A percentile compares a stretch with the other conserved stretches of the same genome.
Conservation (phyloP, 129 eudicot species). For the Heracleum sosnowskyi region DNA sequence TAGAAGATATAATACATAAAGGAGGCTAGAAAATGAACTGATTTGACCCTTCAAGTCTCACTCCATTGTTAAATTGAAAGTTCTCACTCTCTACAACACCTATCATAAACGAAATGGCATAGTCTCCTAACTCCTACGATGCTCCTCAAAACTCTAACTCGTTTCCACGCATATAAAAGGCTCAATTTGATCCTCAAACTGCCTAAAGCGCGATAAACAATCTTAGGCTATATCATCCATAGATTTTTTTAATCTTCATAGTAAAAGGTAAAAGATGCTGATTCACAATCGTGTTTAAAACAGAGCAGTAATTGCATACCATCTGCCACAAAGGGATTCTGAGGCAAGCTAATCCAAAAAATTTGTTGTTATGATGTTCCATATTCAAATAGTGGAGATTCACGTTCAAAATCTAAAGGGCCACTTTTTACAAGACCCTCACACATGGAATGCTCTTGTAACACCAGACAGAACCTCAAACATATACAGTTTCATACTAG, state of each 20-base stretch:
- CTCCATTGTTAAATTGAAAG: background rate
- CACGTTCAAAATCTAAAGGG: too few species aligned
- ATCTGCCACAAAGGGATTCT: background rate
- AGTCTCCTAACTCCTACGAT: background rate
- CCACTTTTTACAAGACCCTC: background rate
- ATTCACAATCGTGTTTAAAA: background rate
- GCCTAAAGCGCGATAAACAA: background rate
- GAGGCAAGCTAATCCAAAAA: background rate
- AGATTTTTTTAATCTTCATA: background rate
- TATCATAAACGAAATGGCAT: background rate
- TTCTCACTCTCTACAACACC: background rate
- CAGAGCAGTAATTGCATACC: background rate
- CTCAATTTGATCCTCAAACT: background rate
- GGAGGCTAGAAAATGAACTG: too few species aligned
- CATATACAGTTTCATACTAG: too few species aligned
- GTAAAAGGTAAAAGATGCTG: background rate
- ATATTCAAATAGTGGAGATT: too few species aligned
- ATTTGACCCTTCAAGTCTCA: too few species aligned
- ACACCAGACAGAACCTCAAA: background rate
- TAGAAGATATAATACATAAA: too few species aligned
- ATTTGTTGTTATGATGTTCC: too few species aligned
- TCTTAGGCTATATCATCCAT: background rate
- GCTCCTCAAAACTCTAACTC: background rate
- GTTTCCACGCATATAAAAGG: too few species aligned
- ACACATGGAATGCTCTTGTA: background rate